These are phyloP conservation scores for Dictyostelium firmibasis DNA, from an alignment of 78 protist species.

Conservation along the genomic window DNA sequence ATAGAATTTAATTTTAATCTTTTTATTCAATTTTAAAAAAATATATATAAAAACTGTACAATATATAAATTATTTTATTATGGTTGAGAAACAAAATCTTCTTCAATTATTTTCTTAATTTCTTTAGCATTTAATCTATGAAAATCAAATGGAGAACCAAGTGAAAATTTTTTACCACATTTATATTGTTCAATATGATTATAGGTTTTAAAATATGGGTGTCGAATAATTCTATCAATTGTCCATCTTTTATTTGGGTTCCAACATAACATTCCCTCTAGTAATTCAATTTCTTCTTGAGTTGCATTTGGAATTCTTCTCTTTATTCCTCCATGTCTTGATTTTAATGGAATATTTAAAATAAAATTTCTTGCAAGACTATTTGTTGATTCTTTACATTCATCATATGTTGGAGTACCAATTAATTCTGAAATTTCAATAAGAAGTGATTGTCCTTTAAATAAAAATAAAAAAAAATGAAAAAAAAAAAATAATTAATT, in stretches of 20 bases:
- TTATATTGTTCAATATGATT: not conserved
- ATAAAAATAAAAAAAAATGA: not conserved
- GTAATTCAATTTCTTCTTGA: not conserved
- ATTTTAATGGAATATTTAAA: not conserved
- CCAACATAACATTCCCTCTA: not conserved
- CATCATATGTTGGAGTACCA: not conserved
- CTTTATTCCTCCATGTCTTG: not conserved
- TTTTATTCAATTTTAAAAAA: not conserved
- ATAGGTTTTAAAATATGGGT: not conserved
- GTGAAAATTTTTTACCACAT: not conserved
- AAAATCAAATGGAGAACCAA: not conserved
- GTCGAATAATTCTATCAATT: not conserved
- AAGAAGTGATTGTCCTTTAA: not conserved
- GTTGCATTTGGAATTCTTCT: not conserved
- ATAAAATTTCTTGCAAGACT: not conserved
- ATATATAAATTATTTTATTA: not conserved
- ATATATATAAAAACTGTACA: not conserved
- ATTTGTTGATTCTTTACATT: not conserved
- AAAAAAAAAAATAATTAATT: not conserved
- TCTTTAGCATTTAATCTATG: not conserved
- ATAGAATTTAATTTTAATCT: not conserved
- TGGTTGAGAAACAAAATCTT: not conserved
- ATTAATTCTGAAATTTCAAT: not conserved
- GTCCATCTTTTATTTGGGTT: not conserved
- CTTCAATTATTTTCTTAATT: not conserved